A percentile compares a stretch with the other conserved stretches of the same genome.
Evolutionary conservation across 257 asterid genomes (phyloP).

Genomic region (Prunella vulgaris): DNA sequence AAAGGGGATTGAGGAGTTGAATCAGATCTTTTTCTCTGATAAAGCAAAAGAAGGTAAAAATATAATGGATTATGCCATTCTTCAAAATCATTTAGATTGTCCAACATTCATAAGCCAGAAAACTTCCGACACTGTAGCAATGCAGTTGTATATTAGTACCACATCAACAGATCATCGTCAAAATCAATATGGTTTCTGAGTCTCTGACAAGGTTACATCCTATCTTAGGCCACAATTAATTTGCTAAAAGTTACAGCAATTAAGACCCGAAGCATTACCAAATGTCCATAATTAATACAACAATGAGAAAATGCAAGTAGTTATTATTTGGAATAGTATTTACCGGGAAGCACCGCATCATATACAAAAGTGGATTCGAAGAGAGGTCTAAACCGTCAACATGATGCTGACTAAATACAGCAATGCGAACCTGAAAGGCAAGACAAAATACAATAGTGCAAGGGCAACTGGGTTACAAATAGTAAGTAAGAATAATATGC

Average conservation of each 20-base stretch:
- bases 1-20: background rate
- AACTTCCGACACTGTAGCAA: background rate
- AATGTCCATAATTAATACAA: background rate
- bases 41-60: constrained; percentile 8
- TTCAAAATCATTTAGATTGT: background rate
- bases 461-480: background rate
- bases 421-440: constrained; percentile 76
- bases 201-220: background rate
- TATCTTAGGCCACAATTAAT: background rate
- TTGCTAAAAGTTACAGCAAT: background rate
- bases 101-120: background rate
- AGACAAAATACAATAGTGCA: background rate
- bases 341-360: constrained; percentile 99
- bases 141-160: background rate
- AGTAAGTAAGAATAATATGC: background rate
- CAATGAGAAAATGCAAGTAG: constrained; percentile 8
- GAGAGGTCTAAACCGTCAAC: constrained; percentile 97
- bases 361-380: constrained; percentile 91
- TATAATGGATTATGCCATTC: background rate
- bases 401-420: constrained; percentile 94
- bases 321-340: constrained; percentile 13
- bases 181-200: background rate
- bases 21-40: background rate
- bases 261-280: background rate
- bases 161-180: constrained; percentile 4